Conservation (phyloP, 169 alveolate species). For the Theileria annulata region DNA sequence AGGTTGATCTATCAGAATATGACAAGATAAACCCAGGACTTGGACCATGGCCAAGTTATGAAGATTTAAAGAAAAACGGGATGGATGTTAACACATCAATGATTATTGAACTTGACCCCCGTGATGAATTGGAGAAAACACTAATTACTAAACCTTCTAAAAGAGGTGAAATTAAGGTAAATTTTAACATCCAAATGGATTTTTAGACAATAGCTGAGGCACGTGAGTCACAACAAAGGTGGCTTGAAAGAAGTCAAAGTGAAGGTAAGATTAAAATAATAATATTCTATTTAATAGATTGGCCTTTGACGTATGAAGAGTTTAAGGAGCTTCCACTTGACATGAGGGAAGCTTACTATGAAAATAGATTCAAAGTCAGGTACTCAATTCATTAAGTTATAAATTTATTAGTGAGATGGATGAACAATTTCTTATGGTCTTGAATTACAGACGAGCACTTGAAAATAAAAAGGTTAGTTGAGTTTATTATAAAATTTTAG, state of each 20-base stretch:
- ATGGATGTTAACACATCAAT: slow-evolving; percentile 57
- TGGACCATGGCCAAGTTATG: slow-evolving; percentile 78
- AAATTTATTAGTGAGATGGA: slow-evolving; percentile 34
- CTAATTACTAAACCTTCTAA: slow-evolving; percentile 33
- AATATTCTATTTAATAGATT: slow-evolving; percentile 21
- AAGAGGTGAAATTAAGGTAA: slow-evolving; percentile 33
- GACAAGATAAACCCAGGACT: slow-evolving; percentile 69
- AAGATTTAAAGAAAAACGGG: slow-evolving; percentile 41
- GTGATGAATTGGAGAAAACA: slow-evolving; percentile 31
- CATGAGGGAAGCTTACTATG: slow-evolving; percentile 61
- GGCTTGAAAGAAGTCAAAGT: slow-evolving; percentile 62
- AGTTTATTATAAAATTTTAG: background rate
- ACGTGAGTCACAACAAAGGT: slow-evolving; percentile 66
- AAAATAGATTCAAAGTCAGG: slow-evolving; percentile 45
- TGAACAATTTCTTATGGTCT: slow-evolving; percentile 40
- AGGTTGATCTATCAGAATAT: slow-evolving; percentile 73
- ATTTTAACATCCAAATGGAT: background rate
- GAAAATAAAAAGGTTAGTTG: slow-evolving; percentile 21
- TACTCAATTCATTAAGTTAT: background rate
- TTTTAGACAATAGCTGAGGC: slow-evolving; percentile 73
- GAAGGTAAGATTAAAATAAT: slow-evolving; percentile 30
- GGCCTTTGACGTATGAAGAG: slow-evolving; percentile 73
- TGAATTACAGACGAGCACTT: slow-evolving; percentile 25
- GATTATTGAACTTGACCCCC: slow-evolving; percentile 35
- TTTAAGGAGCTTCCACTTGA: slow-evolving; percentile 64